phyloP scores from a whole-genome alignment of 2,329 filamentous ascomycete species.

The Botrytis hyacinthi region DNA sequence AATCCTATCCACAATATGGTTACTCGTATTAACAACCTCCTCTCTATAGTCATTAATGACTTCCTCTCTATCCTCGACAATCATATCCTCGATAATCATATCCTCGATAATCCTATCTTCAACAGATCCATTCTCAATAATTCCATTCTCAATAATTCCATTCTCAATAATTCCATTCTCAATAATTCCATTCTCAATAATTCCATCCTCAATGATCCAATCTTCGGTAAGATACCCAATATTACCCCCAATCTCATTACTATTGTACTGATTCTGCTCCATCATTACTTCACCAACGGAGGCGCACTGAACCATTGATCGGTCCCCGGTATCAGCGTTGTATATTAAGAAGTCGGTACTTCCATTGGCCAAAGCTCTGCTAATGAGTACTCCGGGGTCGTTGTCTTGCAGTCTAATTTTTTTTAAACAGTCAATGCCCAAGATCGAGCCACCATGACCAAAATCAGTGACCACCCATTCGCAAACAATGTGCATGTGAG shows the following conservation, averaged over 20 bases:
- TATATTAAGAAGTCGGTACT: neutral
- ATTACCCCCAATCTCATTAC: neutral
- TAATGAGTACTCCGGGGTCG: neutral
- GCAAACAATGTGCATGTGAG: fast-evolving
- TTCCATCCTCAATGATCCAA: neutral
- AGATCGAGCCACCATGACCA: neutral
- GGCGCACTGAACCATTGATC: neutral
- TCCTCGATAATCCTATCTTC: neutral
- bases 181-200: neutral
- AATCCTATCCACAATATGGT: neutral
- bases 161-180: too few species aligned
- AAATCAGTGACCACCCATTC: neutral
- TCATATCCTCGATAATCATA: neutral
- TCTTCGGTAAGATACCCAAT: neutral
- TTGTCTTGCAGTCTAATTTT: fast-evolving
- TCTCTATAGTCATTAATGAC: neutral
- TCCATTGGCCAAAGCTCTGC: neutral
- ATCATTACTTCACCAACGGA: neutral
- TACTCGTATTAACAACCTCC: neutral
- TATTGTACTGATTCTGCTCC: neutral
- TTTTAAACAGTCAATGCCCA: neutral
- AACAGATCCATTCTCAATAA: too few species aligned
- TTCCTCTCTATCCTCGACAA: neutral
- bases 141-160: too few species aligned
- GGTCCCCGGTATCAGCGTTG: neutral